Conservation (phyloP, 2,329 filamentous ascomycete genomes). For the Fusarium sp. region DNA sequence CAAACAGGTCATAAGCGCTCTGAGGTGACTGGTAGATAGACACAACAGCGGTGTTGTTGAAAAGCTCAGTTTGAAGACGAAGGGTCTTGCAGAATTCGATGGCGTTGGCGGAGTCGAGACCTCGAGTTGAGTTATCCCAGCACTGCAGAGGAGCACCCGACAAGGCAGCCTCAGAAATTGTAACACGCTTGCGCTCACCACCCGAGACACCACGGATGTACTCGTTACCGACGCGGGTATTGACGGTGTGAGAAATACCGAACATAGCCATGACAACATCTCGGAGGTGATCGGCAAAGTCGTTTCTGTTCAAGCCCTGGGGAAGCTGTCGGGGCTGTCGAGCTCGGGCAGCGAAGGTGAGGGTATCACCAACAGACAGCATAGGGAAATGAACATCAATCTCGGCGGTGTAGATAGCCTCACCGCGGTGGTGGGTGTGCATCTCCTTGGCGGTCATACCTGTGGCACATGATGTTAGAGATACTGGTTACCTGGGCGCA, state of each 20-base stretch:
- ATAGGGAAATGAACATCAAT: conserved; percentile 85
- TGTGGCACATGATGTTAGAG: conserved; percentile 42
- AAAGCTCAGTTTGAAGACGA: conserved; percentile 74
- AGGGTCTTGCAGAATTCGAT: conserved; percentile 80
- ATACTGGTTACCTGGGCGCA: neutral
- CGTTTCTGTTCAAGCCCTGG: conserved; percentile 63
- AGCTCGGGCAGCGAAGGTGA: conserved; percentile 80
- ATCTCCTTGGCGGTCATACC: conserved; percentile 78
- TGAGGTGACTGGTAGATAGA: conserved; percentile 80
- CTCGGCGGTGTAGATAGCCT: conserved; percentile 89
- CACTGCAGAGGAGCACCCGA: conserved; percentile 71
- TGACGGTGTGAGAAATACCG: conserved; percentile 77
- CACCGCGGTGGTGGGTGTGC: conserved; percentile 81
- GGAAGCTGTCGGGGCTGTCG: conserved; percentile 73
- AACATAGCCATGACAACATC: conserved; percentile 82
- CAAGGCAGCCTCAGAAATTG: conserved; percentile 71
- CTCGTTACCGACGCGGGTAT: conserved; percentile 80
- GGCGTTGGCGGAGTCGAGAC: conserved; percentile 80
- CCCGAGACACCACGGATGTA: conserved; percentile 80
- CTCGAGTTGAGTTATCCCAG: conserved; percentile 80
- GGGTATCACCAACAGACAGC: conserved; percentile 81
- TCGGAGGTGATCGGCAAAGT: conserved; percentile 71
- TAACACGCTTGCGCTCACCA: conserved; percentile 77
- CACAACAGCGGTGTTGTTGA: conserved; percentile 73
- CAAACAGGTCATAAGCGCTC: conserved; percentile 72